phyloP scores from a whole-genome alignment of 2,329 filamentous ascomycete species.

The Cladophialophora yegresii region DNA sequence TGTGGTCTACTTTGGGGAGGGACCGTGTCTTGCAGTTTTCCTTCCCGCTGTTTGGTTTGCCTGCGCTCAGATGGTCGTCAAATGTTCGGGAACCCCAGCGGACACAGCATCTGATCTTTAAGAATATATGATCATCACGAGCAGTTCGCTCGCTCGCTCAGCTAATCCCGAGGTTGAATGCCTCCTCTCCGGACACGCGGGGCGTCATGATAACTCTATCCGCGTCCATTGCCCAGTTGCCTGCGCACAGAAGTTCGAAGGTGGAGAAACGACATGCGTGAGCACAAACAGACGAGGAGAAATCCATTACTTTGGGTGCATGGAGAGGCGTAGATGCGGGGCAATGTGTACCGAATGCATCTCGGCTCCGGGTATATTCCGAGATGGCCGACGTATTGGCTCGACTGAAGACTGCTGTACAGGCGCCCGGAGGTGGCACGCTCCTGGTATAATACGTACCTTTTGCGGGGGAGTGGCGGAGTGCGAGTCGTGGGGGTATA shows the following conservation, averaged over 20 bases:
- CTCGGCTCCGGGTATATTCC: slow-evolving; percentile 21
- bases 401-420: background rate
- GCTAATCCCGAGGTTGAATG: slow-evolving; percentile 16
- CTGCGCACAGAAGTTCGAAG: slow-evolving; percentile 9
- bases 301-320: slow-evolving; percentile 6
- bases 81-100: background rate
- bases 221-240: slow-evolving; percentile 6
- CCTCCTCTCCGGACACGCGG: slow-evolving; percentile 30
- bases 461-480: background rate
- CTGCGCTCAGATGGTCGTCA: background rate
- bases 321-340: slow-evolving; percentile 15
- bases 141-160: background rate
- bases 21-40: background rate
- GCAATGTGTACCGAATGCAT: slow-evolving; percentile 20
- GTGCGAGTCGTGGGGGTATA: background rate
- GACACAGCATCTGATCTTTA: background rate
- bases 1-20: background rate
- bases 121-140: slow-evolving; percentile 13
- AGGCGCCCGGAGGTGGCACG: slow-evolving; percentile 2
- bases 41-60: background rate
- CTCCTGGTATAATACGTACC: background rate
- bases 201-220: slow-evolving; percentile 5
- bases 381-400: background rate
- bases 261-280: slow-evolving; percentile 19
- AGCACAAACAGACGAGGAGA: slow-evolving; percentile 20